Base-by-base conservation (phyloP, 202 grass and related monocot genomes). In the Dendrocalamus latiflorus region DNA sequence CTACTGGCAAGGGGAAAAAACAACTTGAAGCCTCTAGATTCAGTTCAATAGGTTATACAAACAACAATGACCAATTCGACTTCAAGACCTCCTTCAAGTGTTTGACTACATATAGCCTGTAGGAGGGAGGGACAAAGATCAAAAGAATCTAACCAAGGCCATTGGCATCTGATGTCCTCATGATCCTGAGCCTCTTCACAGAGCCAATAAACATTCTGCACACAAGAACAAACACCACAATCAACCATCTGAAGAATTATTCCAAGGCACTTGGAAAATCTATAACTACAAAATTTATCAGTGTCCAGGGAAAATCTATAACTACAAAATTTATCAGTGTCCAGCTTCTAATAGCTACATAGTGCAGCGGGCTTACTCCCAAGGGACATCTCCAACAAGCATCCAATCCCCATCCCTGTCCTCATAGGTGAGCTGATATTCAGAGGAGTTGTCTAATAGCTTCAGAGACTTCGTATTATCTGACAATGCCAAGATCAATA, bases 321-420 rank as follows among this genome's bases (percentile, higher is more conserved):
- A n/a, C n/a, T n/a, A n/a, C n/a, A n/a, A 55, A 39, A 74, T 6
- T 37, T 6, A 67, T 24, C n/a, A 33, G 26, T 61, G 37, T 30
- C 18, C 0, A 21, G 16, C 7, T 56, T 49, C 18, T 61, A 70
- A 41, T 62, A 72, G 44, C 55, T 57, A 65, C 17, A 16, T 14
- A 70, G 71, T 50, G 20, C 2, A 78, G 37, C 57, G 42, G 7
- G 48, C 90, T 89, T 98, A 98, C 95, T 87, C 85, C 95, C 95
- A 98, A 16, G 95, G 95, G 59, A 98, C 95, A 83, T 98, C 95
- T 84, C 95, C 95, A 75, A 98, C 95, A 14, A 95, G 89, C 95
- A 98, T 98, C 92, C 92, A 95, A 53, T 98, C 95, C 10, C 95
- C 95, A 58, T 98, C 95, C 60, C 86, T 91, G 80, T 98, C 95